Conservation (phyloP, 192 early-diverging fungal species). For the Coemansia sp. region DNA sequence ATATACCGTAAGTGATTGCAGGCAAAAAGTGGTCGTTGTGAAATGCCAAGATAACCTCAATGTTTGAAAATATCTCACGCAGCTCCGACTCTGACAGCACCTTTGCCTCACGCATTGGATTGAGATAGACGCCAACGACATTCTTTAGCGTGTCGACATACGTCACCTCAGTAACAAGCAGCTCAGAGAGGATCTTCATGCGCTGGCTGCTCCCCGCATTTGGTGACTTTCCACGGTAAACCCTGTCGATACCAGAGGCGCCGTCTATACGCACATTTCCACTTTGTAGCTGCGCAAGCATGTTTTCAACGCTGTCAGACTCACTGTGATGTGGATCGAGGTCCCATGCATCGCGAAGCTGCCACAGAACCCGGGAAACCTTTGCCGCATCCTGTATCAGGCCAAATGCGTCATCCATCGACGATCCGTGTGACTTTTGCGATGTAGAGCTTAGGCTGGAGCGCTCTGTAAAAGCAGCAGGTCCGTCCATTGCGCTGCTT, state of each 20-base stretch:
- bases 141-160: constrained; percentile 82
- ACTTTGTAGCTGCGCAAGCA: constrained; percentile 25
- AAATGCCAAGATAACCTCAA: constrained; percentile 71
- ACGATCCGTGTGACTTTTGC: constrained; percentile 23
- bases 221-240: constrained; percentile 26
- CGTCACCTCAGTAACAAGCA: constrained; percentile 80
- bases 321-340: constrained; percentile 40
- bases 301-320: constrained; percentile 16
- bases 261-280: constrained; percentile 22
- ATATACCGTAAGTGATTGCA: constrained; percentile 41
- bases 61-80: constrained; percentile 78
- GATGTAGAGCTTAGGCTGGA: constrained; percentile 26
- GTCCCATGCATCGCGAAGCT: constrained; percentile 56
- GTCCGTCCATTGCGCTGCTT: constrained; percentile 2
- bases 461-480: constrained; percentile 5
- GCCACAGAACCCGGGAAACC: constrained; percentile 39
- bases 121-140: constrained; percentile 67
- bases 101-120: constrained; percentile 54
- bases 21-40: constrained; percentile 72
- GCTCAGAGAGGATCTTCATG: constrained; percentile 71
- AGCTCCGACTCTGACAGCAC: constrained; percentile 62
- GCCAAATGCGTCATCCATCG: constrained; percentile 19
- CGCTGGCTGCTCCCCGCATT: constrained; percentile 52
- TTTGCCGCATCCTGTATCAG: constrained; percentile 30
- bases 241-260: constrained; percentile 22